Conservation (phyloP, 2,329 filamentous ascomycete species). For the Ramichloridium luteum region DNA sequence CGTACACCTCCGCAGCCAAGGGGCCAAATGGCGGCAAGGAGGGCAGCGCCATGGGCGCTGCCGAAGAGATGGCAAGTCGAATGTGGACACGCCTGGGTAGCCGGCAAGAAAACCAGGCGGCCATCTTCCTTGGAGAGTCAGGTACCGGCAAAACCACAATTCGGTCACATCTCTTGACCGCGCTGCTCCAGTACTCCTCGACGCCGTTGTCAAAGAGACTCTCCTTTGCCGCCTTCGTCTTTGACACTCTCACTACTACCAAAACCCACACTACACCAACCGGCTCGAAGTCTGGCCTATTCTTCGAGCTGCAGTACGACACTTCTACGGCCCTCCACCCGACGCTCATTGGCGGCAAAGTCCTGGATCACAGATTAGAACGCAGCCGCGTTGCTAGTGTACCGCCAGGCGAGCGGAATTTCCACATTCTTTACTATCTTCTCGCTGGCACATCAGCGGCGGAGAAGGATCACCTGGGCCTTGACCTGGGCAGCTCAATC, state of each 20-base stretch:
- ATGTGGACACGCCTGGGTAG: constrained; percentile 77
- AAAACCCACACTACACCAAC: constrained; percentile 93
- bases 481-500: constrained; percentile 34
- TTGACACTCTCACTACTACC: constrained; percentile 90
- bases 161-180: constrained; percentile 73
- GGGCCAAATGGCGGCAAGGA: constrained; percentile 84
- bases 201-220: constrained; percentile 89
- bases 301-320: constrained; percentile 95
- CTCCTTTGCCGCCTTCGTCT: constrained; percentile 86
- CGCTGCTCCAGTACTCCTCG: constrained; percentile 77
- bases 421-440: constrained; percentile 92
- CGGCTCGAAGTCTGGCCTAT: constrained; percentile 88
- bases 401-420: constrained; percentile 90
- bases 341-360: constrained; percentile 81
- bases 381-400: constrained; percentile 82
- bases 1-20: constrained; percentile 78
- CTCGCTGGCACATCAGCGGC: constrained; percentile 80
- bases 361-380: constrained; percentile 86
- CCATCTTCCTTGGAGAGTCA: constrained; percentile 93
- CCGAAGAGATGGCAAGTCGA: constrained; percentile 79
- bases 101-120: constrained; percentile 82
- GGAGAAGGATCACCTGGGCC: constrained; percentile 74
- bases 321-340: constrained; percentile 74
- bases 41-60: constrained; percentile 82
- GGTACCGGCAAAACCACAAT: constrained; percentile 93